Evolutionary conservation across 2,329 filamentous ascomycete genomes (phyloP).

Genomic region (Colletotrichum spaethianum): DNA sequence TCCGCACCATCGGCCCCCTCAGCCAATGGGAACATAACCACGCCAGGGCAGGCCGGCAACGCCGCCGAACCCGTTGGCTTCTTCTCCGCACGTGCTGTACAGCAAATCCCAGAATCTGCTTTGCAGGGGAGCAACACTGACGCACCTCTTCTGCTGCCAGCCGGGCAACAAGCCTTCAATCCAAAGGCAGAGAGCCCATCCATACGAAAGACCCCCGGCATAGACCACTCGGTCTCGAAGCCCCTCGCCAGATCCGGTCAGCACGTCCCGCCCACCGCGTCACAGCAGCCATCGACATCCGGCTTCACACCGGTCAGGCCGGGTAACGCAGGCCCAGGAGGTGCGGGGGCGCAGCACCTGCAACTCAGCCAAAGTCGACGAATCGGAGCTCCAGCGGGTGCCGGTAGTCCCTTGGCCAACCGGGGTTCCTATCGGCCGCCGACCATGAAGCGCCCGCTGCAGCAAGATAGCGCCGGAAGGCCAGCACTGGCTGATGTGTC

Average conservation of each 20-base stretch:
- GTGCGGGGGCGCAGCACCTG: slow-evolving; percentile 63
- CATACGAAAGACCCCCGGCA: slow-evolving; percentile 88
- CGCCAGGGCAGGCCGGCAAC: slow-evolving; percentile 43
- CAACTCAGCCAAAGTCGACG: slow-evolving; percentile 68
- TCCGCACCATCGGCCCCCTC: slow-evolving; percentile 33
- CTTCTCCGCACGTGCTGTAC: slow-evolving; percentile 78
- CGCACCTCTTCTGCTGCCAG: slow-evolving; percentile 55
- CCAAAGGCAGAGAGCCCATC: slow-evolving; percentile 85
- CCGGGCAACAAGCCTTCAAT: slow-evolving; percentile 73
- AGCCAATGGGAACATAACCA: slow-evolving; percentile 40
- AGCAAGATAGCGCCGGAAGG: slow-evolving; percentile 49
- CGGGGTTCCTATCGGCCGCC: slow-evolving; percentile 71
- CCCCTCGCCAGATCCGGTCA: slow-evolving; percentile 74
- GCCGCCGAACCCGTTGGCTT: slow-evolving; percentile 69
- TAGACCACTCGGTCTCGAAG: slow-evolving; percentile 85
- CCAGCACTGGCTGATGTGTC: slow-evolving; percentile 67
- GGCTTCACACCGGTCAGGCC: slow-evolving; percentile 40
- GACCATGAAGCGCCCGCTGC: slow-evolving; percentile 60
- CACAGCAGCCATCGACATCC: slow-evolving; percentile 43
- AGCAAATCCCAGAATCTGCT: slow-evolving; percentile 63
- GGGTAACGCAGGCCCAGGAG: slow-evolving; percentile 19
- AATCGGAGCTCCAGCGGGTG: slow-evolving; percentile 70
- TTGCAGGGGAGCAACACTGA: slow-evolving; percentile 57
- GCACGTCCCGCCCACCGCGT: slow-evolving; percentile 61
- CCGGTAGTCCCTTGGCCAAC: slow-evolving; percentile 71